Evolutionary conservation across 2,329 filamentous ascomycete genomes (phyloP).

Genomic region (Podosphaera leucotricha): DNA sequence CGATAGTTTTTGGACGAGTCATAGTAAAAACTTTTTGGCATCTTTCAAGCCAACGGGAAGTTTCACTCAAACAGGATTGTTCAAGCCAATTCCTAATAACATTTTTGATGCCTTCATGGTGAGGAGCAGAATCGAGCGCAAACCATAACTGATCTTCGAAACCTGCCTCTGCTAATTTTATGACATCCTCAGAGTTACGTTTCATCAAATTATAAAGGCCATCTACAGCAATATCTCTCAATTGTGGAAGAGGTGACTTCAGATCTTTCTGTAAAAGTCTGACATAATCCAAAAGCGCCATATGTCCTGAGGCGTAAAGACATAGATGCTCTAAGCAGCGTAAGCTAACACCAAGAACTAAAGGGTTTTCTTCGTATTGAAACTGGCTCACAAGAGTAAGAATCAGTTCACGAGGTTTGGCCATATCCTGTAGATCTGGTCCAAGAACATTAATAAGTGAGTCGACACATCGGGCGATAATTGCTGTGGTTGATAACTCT

Average conservation of each 20-base stretch:
- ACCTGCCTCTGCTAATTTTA: conserved; percentile 48
- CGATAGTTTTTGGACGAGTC: conserved; percentile 44
- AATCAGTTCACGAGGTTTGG: conserved; percentile 78
- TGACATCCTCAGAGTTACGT: conserved; percentile 61
- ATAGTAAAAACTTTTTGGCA: conserved; percentile 79
- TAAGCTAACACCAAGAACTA: conserved; percentile 54
- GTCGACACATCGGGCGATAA: conserved; percentile 71
- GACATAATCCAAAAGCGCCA: conserved; percentile 69
- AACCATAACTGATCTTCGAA: conserved; percentile 88
- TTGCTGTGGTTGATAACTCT: conserved; percentile 57
- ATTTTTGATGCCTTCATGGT: conserved; percentile 59
- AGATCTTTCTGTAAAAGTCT: conserved; percentile 58
- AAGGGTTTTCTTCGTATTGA: conserved; percentile 44
- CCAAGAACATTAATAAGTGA: conserved; percentile 93
- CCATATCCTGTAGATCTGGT: conserved; percentile 79
- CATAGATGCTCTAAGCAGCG: conserved; percentile 77
- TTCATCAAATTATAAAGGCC: conserved; percentile 92
- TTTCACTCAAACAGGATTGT: conserved; percentile 64
- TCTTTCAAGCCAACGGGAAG: conserved; percentile 63
- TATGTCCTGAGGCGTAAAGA: conserved; percentile 69
- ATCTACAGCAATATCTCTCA: conserved; percentile 63
- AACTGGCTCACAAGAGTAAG: conserved; percentile 70
- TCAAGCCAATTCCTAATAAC: conserved; percentile 85
- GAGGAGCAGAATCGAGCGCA: conserved; percentile 53
- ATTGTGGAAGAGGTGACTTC: conserved; percentile 38